Base-by-base conservation (phyloP, 495 filamentous ascomycete genomes). In the Sphaerosporella brunnea region DNA sequence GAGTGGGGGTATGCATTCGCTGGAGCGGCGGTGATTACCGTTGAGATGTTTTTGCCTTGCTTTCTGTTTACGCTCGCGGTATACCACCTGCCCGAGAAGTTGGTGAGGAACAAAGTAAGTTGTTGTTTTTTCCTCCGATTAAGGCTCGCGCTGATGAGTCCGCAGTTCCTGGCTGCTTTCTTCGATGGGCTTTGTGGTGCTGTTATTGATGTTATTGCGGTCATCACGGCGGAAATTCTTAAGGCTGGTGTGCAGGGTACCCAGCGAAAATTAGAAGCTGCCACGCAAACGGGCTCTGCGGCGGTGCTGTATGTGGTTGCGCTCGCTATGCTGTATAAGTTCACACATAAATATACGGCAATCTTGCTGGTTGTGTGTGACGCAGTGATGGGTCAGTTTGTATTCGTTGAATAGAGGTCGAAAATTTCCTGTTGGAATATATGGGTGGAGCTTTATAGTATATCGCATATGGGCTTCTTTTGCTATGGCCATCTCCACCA, bases 1-100 rank as follows among this genome's bases (percentile, higher is more conserved):
- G 54, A 53, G 28, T 18, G 61, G 2, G 51, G 57, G 18, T 47
- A 45, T 11, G 63, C 63, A 23, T 62, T 65, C 54, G 61, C 59
- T 5, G 63, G 63, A 10, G 62, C 63, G 10, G 47, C 61, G 1
- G 37, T 65, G 26, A 64, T 63, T 24, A 64, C 63, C 4, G 10
- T 65, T 10, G 63, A 63, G 36, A 62, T 64, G 63, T 61, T 65
- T 41, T 58, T 62, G 25, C 63, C 63, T 4, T 65, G 63, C 44
- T 65, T 63, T 47, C 16, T 65, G 8, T 64, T 65, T 45, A 64
- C 63, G 0, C 58, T 65, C 49, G 62, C 55, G 16, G 63, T 63
- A 3, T 61, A 65, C 48, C 35, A 30, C 10, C 23, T 61, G 15
- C 49, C 64, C 2, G 63, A 65, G 46, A 64, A 57, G 32, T 21